Evolutionary conservation across 805 yeast genomes (phyloP).

Genomic region (Saccharomycopsis guyanensis): DNA sequence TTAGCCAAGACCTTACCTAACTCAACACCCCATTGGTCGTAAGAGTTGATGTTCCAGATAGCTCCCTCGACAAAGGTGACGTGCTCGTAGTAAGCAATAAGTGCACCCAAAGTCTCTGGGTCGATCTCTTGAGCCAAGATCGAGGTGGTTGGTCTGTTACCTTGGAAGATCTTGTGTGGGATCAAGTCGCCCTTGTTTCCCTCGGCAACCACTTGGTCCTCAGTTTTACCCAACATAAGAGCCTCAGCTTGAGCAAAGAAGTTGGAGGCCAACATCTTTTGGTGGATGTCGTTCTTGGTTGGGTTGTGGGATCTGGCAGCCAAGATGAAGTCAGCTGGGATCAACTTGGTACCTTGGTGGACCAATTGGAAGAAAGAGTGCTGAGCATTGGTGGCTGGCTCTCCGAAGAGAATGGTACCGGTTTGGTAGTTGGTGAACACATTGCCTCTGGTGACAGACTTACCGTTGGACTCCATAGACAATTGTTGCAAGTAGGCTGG

Average conservation of each 20-base stretch:
- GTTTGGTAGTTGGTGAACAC: conserved; percentile 90
- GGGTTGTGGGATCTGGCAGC: conserved; percentile 99
- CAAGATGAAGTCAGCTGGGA: conserved; percentile 92
- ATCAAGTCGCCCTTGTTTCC: conserved; percentile 81
- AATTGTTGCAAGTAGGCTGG: conserved; percentile 98
- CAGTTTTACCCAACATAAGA: conserved; percentile 90
- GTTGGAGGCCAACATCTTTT: conserved; percentile 97
- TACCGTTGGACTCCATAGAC: conserved; percentile 99
- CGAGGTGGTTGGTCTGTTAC: conserved; percentile 98
- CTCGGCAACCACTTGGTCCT: conserved; percentile 75
- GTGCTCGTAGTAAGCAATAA: conserved; percentile 97
- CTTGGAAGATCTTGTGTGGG: conserved; percentile 94
- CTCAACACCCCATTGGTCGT: conserved; percentile 99
- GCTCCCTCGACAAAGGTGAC: conserved; percentile 98
- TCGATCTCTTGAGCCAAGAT: conserved; percentile 93
- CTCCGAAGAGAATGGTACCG: conserved; percentile 93
- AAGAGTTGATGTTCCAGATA: conserved; percentile 97
- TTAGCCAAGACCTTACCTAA: conserved; percentile 97
- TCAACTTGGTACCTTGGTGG: conserved; percentile 97
- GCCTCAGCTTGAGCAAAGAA: conserved; percentile 99
- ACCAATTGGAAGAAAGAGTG: conserved; percentile 99
- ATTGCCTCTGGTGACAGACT: conserved; percentile 90
- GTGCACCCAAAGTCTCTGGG: conserved; percentile 92
- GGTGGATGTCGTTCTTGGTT: conserved; percentile 87
- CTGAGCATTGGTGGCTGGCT: conserved; percentile 98